phyloP scores from a whole-genome alignment of 345 rosid species.

The Salix brachista region DNA sequence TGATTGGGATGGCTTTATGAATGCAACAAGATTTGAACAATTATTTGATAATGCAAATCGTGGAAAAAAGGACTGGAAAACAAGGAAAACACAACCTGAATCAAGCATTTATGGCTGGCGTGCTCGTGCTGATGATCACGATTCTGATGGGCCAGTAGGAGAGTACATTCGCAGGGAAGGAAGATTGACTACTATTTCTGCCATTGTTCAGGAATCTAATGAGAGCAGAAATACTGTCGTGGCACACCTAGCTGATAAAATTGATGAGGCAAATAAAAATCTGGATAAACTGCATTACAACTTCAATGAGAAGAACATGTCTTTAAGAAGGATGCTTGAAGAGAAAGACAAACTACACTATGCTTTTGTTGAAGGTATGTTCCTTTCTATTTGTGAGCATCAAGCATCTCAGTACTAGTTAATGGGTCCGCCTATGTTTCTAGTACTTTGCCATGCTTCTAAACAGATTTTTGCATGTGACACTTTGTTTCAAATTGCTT shows the following conservation, averaged over 20 bases:
- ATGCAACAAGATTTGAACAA: slow-evolving; percentile 61
- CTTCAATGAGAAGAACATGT: slow-evolving; percentile 56
- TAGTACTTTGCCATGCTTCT: neutral
- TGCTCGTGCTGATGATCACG: slow-evolving; percentile 68
- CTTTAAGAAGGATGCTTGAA: slow-evolving; percentile 57
- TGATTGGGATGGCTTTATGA: slow-evolving; percentile 61
- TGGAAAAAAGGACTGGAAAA: slow-evolving; percentile 57
- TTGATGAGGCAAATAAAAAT: slow-evolving; percentile 61
- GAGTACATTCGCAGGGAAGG: slow-evolving; percentile 60
- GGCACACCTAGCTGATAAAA: slow-evolving; percentile 44
- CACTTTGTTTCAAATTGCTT: neutral
- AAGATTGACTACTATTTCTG: slow-evolving; percentile 48
- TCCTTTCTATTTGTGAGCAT: neutral
- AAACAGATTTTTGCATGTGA: neutral
- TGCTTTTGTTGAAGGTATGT: slow-evolving; percentile 65
- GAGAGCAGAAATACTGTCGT: slow-evolving; percentile 41
- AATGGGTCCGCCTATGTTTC: neutral
- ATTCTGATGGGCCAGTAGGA: slow-evolving; percentile 59
- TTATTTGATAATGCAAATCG: slow-evolving; percentile 43
- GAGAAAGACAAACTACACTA: slow-evolving; percentile 61
- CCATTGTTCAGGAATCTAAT: slow-evolving; percentile 42
- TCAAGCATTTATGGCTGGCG: slow-evolving; percentile 63
- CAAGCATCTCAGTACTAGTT: neutral
- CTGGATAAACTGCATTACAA: slow-evolving; percentile 46
- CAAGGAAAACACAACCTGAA: slow-evolving; percentile 27